These are phyloP conservation scores for Vanrija humicola DNA, from an alignment of 1,284 basidiomycete genomes.

Conservation along the genomic window DNA sequence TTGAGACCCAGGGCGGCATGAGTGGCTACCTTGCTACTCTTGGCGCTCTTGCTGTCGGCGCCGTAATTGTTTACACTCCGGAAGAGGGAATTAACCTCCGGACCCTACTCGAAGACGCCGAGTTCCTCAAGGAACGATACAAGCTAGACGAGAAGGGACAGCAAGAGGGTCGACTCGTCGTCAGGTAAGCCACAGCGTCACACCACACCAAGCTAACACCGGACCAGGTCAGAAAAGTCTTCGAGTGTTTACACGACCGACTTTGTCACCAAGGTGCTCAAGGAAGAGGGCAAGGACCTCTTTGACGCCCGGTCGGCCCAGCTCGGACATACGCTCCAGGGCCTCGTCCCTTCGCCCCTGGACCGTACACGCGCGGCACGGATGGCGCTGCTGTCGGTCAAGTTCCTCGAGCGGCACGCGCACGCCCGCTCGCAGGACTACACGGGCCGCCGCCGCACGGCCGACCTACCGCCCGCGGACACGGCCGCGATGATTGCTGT, in stretches of 20 bases:
- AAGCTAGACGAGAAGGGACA: conserved; percentile 80
- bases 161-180: conserved; percentile 86
- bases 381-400: conserved; percentile 85
- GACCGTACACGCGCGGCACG: conserved; percentile 89
- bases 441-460: conserved; percentile 5
- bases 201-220: no score
- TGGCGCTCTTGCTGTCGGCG: conserved; percentile 90
- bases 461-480: conserved; percentile 26
- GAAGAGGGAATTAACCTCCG: conserved; percentile 84
- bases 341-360: conserved; percentile 89
- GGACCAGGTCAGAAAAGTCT: conserved; percentile 79
- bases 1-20: conserved; percentile 95
- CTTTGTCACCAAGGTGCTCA: conserved; percentile 87
- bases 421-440: conserved; percentile 38
- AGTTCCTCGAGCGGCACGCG: conserved; percentile 84
- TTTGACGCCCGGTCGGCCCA: conserved; percentile 93
- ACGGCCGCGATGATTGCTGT: conserved; percentile 91
- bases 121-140: conserved; percentile 84
- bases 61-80: conserved; percentile 88
- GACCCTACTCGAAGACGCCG: conserved; percentile 76
- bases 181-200: conserved; percentile 53
- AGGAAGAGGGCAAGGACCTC: conserved; percentile 83
- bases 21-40: conserved; percentile 94
- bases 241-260: conserved; percentile 89
- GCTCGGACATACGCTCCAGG: conserved; percentile 94